Base-by-base conservation (phyloP, 2,329 filamentous ascomycete species). In the Nemania sp. region DNA sequence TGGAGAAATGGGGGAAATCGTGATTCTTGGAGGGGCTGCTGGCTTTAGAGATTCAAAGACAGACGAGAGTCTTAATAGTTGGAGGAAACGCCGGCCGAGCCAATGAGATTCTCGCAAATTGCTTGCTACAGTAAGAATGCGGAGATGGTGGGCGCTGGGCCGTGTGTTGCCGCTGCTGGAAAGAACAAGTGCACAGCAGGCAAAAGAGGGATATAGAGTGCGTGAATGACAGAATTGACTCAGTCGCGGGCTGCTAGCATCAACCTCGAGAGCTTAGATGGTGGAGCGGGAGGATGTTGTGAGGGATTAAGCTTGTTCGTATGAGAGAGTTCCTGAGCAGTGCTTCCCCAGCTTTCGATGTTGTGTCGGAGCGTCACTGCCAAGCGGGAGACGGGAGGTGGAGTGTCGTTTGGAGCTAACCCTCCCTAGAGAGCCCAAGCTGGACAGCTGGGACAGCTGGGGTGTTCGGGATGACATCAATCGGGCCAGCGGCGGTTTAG, bases 271-370 rank as follows among this genome's bases (percentile, higher is more conserved):
- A 45, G 33, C 19, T 20, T 20, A 19, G 28, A 41, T 40, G 22
- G 24, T 43, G 15, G 19, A 46, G 28, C n/a, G 46, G 14, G 9
- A 45, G 39, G 39, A 36, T 43, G 24, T 36, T 56, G 46, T 54
- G 40, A 31, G 55, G 47, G 51, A 54, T 54, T 54, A 56, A 50
- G 51, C 46, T 43, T 39, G 52, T 44, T 50, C 31, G 39, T 48
- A 6, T 15, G 26, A n/a, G 7, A 4, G 20, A 19, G 36, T n/a
- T 24, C 12, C 6, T n/a, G 8, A 22, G 37, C 24, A 31, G 22
- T 40, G 44, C 56, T 59, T 62, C 60, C 62, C 61, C 61, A 62
- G 61, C 57, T 65, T 61, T 59, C 63, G 51, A 46, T 42, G 51
- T 54, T 34, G 28, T 42, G 33, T 20, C 15, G 52, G 39, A 44